A percentile compares a stretch with the other conserved stretches of the same genome.
Conservation (phyloP, 192 early-diverging fungal species). For the Coemansia sp. region DNA sequence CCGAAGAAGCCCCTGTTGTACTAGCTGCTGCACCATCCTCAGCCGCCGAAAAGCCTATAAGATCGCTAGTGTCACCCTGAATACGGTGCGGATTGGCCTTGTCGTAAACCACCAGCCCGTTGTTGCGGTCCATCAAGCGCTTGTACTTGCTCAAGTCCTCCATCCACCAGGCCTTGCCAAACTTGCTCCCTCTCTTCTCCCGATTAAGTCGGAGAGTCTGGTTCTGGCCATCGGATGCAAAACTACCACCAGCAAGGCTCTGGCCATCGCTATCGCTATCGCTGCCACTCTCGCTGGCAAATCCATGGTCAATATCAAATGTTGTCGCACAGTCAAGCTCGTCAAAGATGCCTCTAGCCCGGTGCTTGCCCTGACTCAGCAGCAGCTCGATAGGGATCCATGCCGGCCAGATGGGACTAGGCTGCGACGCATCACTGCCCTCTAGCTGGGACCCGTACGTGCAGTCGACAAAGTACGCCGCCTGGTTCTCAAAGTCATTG, state of each 20-base stretch:
- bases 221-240: neutral
- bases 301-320: neutral
- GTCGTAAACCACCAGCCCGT: slow-evolving; percentile 51
- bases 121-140: slow-evolving; percentile 52
- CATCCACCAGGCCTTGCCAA: slow-evolving; percentile 44
- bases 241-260: neutral
- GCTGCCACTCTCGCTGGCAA: neutral
- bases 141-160: slow-evolving; percentile 51
- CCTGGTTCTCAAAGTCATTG: slow-evolving; percentile 43
- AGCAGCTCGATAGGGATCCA: slow-evolving; percentile 59
- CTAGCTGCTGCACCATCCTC: neutral
- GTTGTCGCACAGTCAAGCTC: slow-evolving; percentile 17
- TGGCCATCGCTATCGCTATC: slow-evolving; percentile 1
- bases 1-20: neutral
- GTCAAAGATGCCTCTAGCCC: slow-evolving; percentile 44
- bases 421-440: slow-evolving; percentile 21
- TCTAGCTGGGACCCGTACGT: slow-evolving; percentile 40
- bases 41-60: neutral
- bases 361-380: slow-evolving; percentile 40
- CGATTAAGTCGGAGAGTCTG: neutral
- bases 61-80: slow-evolving; percentile 35
- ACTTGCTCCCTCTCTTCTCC: slow-evolving; percentile 4
- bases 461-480: slow-evolving; percentile 52
- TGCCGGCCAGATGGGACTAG: slow-evolving; percentile 49
- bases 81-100: slow-evolving; percentile 55